Conservation (phyloP, 1,139 yeast genomes). For the Sugiyamaella japonica region DNA sequence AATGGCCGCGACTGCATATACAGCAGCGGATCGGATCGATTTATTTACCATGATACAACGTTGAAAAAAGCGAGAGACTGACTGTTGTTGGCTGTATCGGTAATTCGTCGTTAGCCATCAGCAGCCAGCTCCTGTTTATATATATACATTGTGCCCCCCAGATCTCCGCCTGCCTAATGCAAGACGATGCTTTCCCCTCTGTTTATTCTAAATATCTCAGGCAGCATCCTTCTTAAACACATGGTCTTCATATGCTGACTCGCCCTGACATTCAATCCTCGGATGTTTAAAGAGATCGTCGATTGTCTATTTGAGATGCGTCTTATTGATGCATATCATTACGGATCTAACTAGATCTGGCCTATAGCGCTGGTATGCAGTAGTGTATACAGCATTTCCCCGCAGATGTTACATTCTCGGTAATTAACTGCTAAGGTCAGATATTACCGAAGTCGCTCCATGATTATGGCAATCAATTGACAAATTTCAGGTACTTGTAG, state of each 20-base stretch:
- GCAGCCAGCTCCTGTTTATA: neutral
- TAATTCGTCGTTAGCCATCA: neutral
- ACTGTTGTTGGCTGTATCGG: neutral
- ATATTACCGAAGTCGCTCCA: neutral
- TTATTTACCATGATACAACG: neutral
- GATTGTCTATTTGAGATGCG: neutral
- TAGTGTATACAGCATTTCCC: neutral
- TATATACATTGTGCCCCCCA: too few species aligned
- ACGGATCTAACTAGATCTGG: neutral
- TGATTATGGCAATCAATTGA: neutral
- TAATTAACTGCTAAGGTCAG: neutral
- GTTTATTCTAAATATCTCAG: neutral
- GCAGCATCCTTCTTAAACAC: neutral
- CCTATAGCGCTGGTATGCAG: neutral
- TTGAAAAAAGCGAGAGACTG: neutral
- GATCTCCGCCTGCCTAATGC: too few species aligned
- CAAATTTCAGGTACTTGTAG: neutral
- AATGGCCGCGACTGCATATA: neutral
- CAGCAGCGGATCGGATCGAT: neutral
- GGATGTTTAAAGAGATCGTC: neutral
- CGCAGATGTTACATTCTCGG: neutral
- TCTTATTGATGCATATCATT: neutral
- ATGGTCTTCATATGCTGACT: neutral
- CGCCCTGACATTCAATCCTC: neutral
- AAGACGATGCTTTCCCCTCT: too few species aligned